A percentile compares a stretch with the other conserved stretches of the same genome.
Conservation (phyloP, 441 rosid genomes). For the Populus hybrid region DNA sequence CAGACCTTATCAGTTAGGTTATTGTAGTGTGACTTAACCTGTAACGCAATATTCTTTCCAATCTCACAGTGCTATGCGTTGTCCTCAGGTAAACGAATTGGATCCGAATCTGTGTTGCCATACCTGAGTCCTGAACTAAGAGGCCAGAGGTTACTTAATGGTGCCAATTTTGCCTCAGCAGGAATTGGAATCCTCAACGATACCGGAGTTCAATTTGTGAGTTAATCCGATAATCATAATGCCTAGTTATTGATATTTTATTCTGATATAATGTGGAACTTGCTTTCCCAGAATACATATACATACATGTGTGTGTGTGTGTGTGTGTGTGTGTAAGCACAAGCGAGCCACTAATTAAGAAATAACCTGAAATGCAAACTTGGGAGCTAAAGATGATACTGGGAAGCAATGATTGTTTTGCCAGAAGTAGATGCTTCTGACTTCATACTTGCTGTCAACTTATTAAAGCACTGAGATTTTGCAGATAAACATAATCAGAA, state of each 20-base stretch:
- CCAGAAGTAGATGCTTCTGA: background rate
- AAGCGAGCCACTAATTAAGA: too few relatives aligned
- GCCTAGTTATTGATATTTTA: too few relatives aligned
- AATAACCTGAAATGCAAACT: background rate
- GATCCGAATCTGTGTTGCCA: conserved; percentile 30
- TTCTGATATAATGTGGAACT: background rate
- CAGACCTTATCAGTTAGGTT: conserved; percentile 31
- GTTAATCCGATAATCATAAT: conserved; percentile 8
- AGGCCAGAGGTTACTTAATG: conserved; percentile 30
- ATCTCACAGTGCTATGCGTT: background rate
- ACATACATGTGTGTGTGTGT: too few relatives aligned
- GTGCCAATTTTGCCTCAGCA: conserved; percentile 42
- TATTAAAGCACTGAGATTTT: background rate
- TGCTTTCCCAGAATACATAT: background rate
- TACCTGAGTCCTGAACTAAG: conserved; percentile 34
- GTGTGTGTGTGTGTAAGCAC: too few relatives aligned
- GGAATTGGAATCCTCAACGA: conserved; percentile 47
- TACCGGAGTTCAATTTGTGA: conserved; percentile 43
- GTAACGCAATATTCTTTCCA: background rate
- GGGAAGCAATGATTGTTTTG: background rate
- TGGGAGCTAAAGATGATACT: background rate
- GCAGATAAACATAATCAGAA: conserved; percentile 28
- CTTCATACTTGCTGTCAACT: background rate
- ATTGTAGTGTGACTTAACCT: background rate
- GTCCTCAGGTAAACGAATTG: conserved; percentile 19